Conservation (phyloP, 2,329 filamentous ascomycete species). For the Chaetomium sp. region DNA sequence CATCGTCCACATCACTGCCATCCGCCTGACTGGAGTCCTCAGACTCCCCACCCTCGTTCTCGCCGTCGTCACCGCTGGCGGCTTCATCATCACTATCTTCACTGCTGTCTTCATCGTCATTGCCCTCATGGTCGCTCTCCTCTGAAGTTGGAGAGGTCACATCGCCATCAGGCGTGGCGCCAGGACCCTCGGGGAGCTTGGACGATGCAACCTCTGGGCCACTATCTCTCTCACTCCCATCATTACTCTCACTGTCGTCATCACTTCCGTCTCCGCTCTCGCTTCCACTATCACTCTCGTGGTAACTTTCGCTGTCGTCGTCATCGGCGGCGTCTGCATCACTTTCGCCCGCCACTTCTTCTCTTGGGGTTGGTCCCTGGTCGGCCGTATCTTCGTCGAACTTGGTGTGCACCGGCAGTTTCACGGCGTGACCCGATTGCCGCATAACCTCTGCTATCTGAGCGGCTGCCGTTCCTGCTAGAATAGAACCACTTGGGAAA, state of each 20-base stretch:
- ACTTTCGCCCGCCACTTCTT: not conserved
- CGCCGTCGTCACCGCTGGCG: slow-evolving; percentile 4
- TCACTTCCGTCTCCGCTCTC: slow-evolving; percentile 9
- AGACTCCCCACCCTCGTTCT: not conserved
- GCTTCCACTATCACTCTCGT: slow-evolving; percentile 6
- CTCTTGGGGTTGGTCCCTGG: not conserved
- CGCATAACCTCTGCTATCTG: slow-evolving; percentile 31
- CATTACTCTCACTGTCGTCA: slow-evolving; percentile 9
- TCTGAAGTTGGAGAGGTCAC: not conserved
- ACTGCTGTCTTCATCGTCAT: slow-evolving; percentile 12
- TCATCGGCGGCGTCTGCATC: not conserved
- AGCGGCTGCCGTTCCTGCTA: slow-evolving; percentile 30
- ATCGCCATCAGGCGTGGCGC: not conserved
- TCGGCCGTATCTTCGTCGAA: slow-evolving; percentile 18
- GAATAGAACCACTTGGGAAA: slow-evolving; percentile 35
- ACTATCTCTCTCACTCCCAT: slow-evolving; percentile 19
- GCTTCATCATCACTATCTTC: slow-evolving; percentile 9
- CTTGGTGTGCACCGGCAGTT: slow-evolving; percentile 24
- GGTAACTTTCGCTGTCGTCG: not conserved
- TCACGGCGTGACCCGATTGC: slow-evolving; percentile 24
- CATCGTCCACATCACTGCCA: slow-evolving; percentile 2
- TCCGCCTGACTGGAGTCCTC: too few species aligned
- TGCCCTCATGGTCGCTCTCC: slow-evolving; percentile 8
- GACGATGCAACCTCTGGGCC: slow-evolving; percentile 22
- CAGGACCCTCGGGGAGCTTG: slow-evolving; percentile 1